These are phyloP conservation scores for Scheffersomyces stipitis DNA, from an alignment of 805 yeast genomes.

Conservation along the genomic window DNA sequence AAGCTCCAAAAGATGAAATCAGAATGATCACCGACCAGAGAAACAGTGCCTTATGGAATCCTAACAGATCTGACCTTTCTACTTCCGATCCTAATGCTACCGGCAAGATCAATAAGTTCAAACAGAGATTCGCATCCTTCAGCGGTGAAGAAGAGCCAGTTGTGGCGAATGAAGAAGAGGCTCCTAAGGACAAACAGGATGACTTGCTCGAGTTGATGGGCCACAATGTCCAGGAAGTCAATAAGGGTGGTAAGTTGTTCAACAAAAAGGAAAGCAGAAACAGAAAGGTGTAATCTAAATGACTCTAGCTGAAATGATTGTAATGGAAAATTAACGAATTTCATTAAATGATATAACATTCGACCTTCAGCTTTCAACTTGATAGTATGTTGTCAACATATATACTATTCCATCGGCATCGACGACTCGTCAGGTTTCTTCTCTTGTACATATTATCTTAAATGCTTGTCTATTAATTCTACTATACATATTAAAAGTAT, in stretches of 20 bases:
- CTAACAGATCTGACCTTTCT: slow-evolving; percentile 72
- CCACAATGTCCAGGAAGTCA: slow-evolving; percentile 53
- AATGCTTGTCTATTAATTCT: not conserved
- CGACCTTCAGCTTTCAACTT: too few species aligned
- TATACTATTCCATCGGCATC: too few species aligned
- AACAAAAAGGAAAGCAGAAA: slow-evolving; percentile 46
- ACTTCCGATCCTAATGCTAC: slow-evolving; percentile 79
- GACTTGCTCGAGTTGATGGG: slow-evolving; percentile 63
- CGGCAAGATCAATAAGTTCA: slow-evolving; percentile 76
- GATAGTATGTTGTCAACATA: too few species aligned
- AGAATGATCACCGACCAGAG: slow-evolving; percentile 88
- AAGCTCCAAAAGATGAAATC: slow-evolving; percentile 83
- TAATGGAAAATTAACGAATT: too few species aligned
- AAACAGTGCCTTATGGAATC: slow-evolving; percentile 86
- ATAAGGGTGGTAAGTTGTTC: slow-evolving; percentile 53
- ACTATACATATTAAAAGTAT: not conserved
- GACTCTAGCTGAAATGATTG: too few species aligned
- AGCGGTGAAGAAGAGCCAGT: slow-evolving; percentile 24
- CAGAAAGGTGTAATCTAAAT: slow-evolving; percentile 23
- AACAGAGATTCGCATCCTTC: slow-evolving; percentile 59
- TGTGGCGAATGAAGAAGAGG: slow-evolving; percentile 3
- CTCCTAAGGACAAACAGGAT: slow-evolving; percentile 24
- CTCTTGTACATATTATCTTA: too few species aligned
- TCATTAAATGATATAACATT: too few species aligned
- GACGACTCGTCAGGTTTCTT: too few species aligned